These are phyloP conservation scores for Pelargonium cotyledonis DNA, from an alignment of 441 rosid species.

Conservation along the genomic window DNA sequence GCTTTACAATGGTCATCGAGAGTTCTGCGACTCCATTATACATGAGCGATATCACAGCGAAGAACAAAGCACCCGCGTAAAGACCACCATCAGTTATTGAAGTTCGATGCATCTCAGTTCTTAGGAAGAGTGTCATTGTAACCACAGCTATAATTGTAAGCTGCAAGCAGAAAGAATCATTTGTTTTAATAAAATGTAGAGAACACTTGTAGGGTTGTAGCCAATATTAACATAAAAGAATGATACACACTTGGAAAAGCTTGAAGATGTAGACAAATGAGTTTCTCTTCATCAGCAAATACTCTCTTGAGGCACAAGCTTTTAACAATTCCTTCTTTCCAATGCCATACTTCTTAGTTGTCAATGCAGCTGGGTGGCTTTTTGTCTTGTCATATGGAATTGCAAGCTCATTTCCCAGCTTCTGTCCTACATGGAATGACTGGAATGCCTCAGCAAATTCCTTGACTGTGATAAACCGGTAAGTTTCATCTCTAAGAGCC, in stretches of 20 bases:
- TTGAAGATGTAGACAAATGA: constrained; percentile 79
- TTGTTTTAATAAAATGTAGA: not conserved
- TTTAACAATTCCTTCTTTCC: constrained; percentile 52
- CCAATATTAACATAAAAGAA: not conserved
- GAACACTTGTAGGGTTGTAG: not conserved
- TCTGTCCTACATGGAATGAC: constrained; percentile 53
- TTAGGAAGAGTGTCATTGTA: constrained; percentile 51
- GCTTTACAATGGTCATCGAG: constrained; percentile 63
- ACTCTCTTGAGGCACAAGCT: constrained; percentile 64
- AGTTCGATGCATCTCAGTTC: constrained; percentile 52
- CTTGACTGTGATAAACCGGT: constrained; percentile 48
- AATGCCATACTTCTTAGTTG: constrained; percentile 61
- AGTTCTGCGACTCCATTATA: constrained; percentile 67
- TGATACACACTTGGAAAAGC: constrained; percentile 45
- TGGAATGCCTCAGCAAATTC: constrained; percentile 72
- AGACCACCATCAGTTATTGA: constrained; percentile 41
- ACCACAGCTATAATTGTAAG: constrained; percentile 36
- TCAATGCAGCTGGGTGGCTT: constrained; percentile 71
- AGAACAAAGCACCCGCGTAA: constrained; percentile 60
- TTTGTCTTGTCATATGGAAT: constrained; percentile 53
- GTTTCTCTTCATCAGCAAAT: constrained; percentile 79
- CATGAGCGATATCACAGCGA: constrained; percentile 39
- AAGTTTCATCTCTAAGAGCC: constrained; percentile 48
- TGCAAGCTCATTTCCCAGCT: constrained; percentile 44
- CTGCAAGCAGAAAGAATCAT: constrained; percentile 30